Evolutionary conservation across 2,329 filamentous ascomycete species (phyloP).

Genomic region (Atkinsonella texensis): DNA sequence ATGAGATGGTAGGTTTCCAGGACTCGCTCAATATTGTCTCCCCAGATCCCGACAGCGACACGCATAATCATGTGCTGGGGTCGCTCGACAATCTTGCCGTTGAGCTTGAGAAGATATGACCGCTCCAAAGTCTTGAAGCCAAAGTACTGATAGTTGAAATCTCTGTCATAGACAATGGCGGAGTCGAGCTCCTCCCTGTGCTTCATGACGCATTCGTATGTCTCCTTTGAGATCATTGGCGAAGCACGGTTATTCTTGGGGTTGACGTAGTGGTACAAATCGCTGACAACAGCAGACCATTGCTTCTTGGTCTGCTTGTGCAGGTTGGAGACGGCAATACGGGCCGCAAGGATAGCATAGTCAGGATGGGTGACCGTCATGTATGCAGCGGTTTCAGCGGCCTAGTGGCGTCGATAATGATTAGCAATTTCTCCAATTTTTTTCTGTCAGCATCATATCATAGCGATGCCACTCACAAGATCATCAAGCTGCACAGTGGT

Average conservation of each 20-base stretch:
- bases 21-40: slow-evolving; percentile 84
- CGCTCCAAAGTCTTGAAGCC: slow-evolving; percentile 98
- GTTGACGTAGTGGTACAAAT: slow-evolving; percentile 94
- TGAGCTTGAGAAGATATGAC: slow-evolving; percentile 89
- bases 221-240: slow-evolving; percentile 89
- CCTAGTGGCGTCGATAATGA: slow-evolving; percentile 38
- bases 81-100: slow-evolving; percentile 92
- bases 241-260: slow-evolving; percentile 74
- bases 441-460: not conserved
- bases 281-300: slow-evolving; percentile 88
- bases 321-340: slow-evolving; percentile 97
- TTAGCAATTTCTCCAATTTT: not conserved
- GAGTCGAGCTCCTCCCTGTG: slow-evolving; percentile 97
- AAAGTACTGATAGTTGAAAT: slow-evolving; percentile 99
- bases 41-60: slow-evolving; percentile 93
- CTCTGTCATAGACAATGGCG: slow-evolving; percentile 96
- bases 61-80: slow-evolving; percentile 99
- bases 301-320: slow-evolving; percentile 99
- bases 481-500: slow-evolving; percentile 95
- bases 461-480: slow-evolving; percentile 51
- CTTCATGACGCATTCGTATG: slow-evolving; percentile 87
- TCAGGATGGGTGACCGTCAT: slow-evolving; percentile 99
- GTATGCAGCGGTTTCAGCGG: slow-evolving; percentile 96
- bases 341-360: slow-evolving; percentile 94
- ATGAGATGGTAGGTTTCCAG: slow-evolving; percentile 98